Conservation (phyloP, 2,329 filamentous ascomycete species). For the Botryotinia calthae region DNA sequence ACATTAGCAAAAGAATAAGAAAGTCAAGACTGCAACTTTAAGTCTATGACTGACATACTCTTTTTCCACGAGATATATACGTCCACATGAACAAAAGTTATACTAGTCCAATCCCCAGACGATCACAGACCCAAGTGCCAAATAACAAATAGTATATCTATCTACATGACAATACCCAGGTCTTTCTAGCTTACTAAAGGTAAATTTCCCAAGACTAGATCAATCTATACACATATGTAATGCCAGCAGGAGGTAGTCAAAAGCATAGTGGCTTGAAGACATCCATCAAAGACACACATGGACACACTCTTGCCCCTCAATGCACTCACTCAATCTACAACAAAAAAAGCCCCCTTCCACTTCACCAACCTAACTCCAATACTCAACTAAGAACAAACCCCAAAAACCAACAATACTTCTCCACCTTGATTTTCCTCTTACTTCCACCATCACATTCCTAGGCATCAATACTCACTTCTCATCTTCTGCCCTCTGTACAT, state of each 20-base stretch:
- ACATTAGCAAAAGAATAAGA: too few relatives aligned
- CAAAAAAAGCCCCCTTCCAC: not conserved
- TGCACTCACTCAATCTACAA: not conserved
- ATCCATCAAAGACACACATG: not conserved
- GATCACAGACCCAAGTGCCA: not conserved
- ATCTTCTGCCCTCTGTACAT: too few relatives aligned
- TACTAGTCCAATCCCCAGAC: not conserved
- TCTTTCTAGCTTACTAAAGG: not conserved
- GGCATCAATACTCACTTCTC: too few relatives aligned
- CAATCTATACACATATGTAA: not conserved
- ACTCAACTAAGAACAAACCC: not conserved
- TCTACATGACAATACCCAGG: not conserved
- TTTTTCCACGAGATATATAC: not conserved
- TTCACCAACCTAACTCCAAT: not conserved
- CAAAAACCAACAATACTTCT: not conserved
- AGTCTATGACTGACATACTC: not conserved
- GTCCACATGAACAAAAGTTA: not conserved
- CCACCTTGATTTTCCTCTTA: not conserved
- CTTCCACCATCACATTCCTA: too few relatives aligned
- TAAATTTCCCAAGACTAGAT: not conserved
- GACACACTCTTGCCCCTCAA: not conserved
- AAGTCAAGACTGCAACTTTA: not conserved
- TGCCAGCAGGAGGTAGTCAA: not conserved
- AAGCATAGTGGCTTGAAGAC: not conserved
- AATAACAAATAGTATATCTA: not conserved